A percentile compares a stretch with the other conserved stretches of the same genome.
Evolutionary conservation across 371 early-diverging fungal genomes (phyloP).

Genomic region (Mucor velutinosus): DNA sequence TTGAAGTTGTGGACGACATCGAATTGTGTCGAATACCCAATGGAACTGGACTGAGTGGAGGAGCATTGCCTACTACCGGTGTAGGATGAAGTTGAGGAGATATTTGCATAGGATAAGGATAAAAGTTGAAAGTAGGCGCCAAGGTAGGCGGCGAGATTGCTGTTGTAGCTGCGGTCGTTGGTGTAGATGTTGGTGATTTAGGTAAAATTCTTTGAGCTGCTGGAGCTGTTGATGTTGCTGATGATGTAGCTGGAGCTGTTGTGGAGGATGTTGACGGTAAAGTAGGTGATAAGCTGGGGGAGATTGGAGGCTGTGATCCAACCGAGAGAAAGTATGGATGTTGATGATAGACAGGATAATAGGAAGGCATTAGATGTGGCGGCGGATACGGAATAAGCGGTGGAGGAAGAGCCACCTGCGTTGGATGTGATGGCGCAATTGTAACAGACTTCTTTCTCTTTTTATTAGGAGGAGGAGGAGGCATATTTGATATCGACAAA

Average conservation of each 20-base stretch:
- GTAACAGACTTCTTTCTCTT: background rate
- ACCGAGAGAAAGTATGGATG: slow-evolving; percentile 25
- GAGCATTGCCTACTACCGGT: background rate
- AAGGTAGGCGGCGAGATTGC: slow-evolving; percentile 1
- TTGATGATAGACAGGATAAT: slow-evolving; percentile 25
- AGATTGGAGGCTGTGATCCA: slow-evolving; percentile 17
- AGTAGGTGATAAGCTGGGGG: slow-evolving; percentile 25
- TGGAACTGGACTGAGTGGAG: background rate
- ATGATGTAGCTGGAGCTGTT: background rate
- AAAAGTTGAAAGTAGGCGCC: slow-evolving; percentile 12
- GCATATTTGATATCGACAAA: background rate
- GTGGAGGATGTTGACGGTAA: background rate
- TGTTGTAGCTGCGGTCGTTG: background rate
- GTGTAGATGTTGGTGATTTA: slow-evolving; percentile 11
- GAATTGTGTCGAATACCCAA: slow-evolving; percentile 6
- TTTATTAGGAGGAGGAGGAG: slow-evolving; percentile 1
- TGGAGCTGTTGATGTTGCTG: background rate
- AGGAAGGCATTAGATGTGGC: slow-evolving; percentile 14
- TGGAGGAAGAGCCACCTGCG: slow-evolving; percentile 15
- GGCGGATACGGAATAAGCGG: slow-evolving; percentile 19
- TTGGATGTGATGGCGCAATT: background rate
- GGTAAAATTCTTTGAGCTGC: slow-evolving; percentile 8
- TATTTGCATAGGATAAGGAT: slow-evolving; percentile 23
- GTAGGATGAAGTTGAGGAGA: slow-evolving; percentile 24
- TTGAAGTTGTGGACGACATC: slow-evolving; percentile 4